phyloP scores from a whole-genome alignment of 495 filamentous ascomycete species.

The Penicillium bialowiezense region DNA sequence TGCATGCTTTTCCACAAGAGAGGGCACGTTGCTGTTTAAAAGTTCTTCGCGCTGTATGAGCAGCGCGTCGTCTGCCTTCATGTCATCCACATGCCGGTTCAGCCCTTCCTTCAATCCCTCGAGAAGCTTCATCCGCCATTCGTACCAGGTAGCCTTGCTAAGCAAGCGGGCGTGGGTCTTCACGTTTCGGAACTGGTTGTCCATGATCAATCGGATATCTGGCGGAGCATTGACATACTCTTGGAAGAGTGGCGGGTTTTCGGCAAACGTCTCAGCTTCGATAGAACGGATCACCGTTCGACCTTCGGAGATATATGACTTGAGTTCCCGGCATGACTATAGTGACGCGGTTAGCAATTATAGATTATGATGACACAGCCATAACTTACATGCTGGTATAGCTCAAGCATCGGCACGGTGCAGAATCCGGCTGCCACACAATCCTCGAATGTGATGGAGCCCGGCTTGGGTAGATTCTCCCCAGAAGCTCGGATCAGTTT shows the following conservation, averaged over 20 bases:
- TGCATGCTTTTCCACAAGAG: conserved; percentile 52
- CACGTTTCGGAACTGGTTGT: conserved; percentile 94
- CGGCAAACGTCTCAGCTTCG: conserved; percentile 77
- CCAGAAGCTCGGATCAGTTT: conserved; percentile 32
- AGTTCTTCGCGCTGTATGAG: conserved; percentile 65
- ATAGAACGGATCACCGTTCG: conserved; percentile 83
- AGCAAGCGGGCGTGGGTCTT: conserved; percentile 86
- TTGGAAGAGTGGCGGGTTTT: conserved; percentile 85
- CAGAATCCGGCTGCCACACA: conserved; percentile 87
- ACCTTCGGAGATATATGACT: conserved; percentile 91
- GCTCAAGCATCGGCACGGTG: conserved; percentile 85
- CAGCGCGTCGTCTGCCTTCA: conserved; percentile 70
- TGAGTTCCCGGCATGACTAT: conserved; percentile 86
- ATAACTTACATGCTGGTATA: conserved; percentile 83
- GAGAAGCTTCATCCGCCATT: conserved; percentile 91
- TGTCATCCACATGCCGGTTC: conserved; percentile 65
- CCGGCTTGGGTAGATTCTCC: conserved; percentile 43
- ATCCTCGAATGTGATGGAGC: conserved; percentile 57
- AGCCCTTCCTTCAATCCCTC: conserved; percentile 79
- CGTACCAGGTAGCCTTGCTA: conserved; percentile 96
- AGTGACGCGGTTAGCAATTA: conserved; percentile 30
- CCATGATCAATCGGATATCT: conserved; percentile 82
- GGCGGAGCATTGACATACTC: conserved; percentile 87
- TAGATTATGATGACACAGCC: background rate
- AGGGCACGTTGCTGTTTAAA: conserved; percentile 62